Percentiles rank a stretch among this genome's conserved stretches.
phyloP scores from a whole-genome alignment of 164 flowering plant species.

The Euptelea pleiosperma region DNA sequence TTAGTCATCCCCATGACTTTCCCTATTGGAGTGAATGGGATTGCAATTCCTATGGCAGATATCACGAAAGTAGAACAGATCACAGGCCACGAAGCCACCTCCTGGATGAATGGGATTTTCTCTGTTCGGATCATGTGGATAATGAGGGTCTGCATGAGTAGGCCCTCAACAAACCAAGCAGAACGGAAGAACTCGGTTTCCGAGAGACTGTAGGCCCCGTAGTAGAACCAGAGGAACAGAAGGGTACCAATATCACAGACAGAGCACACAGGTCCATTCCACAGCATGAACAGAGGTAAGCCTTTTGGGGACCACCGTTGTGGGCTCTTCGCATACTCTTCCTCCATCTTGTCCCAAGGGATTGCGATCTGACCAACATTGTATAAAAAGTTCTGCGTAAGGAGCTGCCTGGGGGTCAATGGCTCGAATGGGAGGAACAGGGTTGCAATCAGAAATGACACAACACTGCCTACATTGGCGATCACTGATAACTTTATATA shows the following conservation, averaged over 20 bases:
- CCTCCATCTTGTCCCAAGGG: conserved; percentile 82
- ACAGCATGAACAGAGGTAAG: conserved; percentile 50
- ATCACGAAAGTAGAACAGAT: conserved; percentile 48
- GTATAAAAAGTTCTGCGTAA: conserved; percentile 62
- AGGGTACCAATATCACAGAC: conserved; percentile 48
- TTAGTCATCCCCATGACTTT: conserved; percentile 37
- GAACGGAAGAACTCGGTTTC: conserved; percentile 37
- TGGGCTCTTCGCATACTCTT: conserved; percentile 52
- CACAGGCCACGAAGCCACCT: conserved; percentile 71
- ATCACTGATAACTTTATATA: conserved; percentile 60
- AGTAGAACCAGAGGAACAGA: conserved; percentile 46
- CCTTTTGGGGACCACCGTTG: conserved; percentile 56
- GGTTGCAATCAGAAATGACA: conserved; percentile 56
- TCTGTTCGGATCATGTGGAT: conserved; percentile 68
- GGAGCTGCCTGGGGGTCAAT: conserved; percentile 62
- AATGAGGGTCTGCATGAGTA: conserved; percentile 77
- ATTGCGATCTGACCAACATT: conserved; percentile 65
- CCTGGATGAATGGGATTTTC: conserved; percentile 72
- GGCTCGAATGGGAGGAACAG: conserved; percentile 49
- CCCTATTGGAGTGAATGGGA: conserved; percentile 54
- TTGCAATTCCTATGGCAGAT: conserved; percentile 54
- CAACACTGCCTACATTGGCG: conserved; percentile 59
- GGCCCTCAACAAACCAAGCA: conserved; percentile 68
- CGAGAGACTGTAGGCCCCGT: conserved; percentile 6
- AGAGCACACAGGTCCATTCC: conserved; percentile 70